Evolutionary conservation across 306 rosid genomes (phyloP), one percentile per base, ranked within the genome.

Genomic region (Potentilla sterilis): DNA sequence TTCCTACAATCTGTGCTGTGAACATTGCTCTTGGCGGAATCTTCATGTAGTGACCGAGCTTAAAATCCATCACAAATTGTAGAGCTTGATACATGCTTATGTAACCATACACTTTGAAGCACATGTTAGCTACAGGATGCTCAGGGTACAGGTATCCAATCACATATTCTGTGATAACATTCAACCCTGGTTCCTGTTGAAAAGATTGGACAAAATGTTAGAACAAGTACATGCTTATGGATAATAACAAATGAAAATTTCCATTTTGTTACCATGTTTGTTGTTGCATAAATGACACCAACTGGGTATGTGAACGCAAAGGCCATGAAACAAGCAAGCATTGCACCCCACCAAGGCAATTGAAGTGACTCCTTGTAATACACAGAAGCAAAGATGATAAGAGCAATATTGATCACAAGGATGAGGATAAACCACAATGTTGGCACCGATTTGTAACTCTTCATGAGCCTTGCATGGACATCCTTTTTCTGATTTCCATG

Each of bases 1-100:
- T 89, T 77, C 98, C 98, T 18, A 86, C 86, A 51, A 90, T 81
- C 98, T 93, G 98, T 40, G 93, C 97, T 88, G 87, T 83, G 83
- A 93, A 93, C 98, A 91, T 93, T 52, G 91, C 74, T 80, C 96
- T 87, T 24, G 97, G 97, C 19, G 98, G 98, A 87, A 93, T 91
- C 83, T 93, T 93, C 98, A 93, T 91, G 73, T 93, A 93, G 80
- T 91, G 98, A 37, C 97, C 98, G 18, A 93, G 97, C 85, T 93
- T 91, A 52, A 89, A 91, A 81, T 93, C 98, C 42, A 24, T 52
- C 70, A 93, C 34, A 72, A 93, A 93, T 34, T 84, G 78, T 11
- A 91, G 79, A 72, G 92, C 97, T 86, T 93, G 98, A 35, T 67
- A 1, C 96, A 91, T 89, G 82, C 98, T 93, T 69, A 89, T 93